These are phyloP conservation scores for Leccinum fallax DNA, from an alignment of 1,284 basidiomycete species.

Conservation along the genomic window DNA sequence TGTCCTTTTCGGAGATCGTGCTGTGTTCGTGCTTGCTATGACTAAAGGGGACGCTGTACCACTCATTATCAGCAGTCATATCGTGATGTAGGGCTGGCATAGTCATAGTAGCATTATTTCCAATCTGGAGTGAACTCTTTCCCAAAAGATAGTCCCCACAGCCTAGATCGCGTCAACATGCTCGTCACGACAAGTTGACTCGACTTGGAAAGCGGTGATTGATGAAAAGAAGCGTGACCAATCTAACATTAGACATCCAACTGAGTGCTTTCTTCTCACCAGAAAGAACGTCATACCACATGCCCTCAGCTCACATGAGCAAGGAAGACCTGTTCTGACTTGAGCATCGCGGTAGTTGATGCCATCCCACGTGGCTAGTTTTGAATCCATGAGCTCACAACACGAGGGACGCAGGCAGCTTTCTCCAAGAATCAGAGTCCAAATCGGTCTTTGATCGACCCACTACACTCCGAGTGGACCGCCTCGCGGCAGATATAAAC, in stretches of 20 bases:
- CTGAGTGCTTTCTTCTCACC: neutral
- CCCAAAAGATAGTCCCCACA: constrained; percentile 12
- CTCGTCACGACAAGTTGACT: constrained; percentile 19
- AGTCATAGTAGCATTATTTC: constrained; percentile 15
- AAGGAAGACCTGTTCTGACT: constrained; percentile 1
- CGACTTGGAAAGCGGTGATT: constrained; percentile 4
- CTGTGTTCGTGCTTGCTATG: constrained; percentile 6
- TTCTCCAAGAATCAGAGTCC: constrained; percentile 15
- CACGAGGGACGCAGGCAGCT: constrained; percentile 13
- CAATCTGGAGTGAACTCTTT: constrained; percentile 9
- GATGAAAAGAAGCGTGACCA: constrained; percentile 15
- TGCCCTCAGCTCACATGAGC: constrained; percentile 17
- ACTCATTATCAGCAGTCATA: constrained; percentile 8
- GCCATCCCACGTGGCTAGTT: constrained; percentile 15
- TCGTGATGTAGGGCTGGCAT: constrained; percentile 18
- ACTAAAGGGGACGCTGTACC: constrained; percentile 1
- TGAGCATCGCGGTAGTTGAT: constrained; percentile 27
- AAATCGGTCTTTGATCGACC: constrained; percentile 1
- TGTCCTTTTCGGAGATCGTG: constrained; percentile 11
- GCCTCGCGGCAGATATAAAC: neutral
- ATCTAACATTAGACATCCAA: constrained; percentile 11
- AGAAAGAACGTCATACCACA: constrained; percentile 12
- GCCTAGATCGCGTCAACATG: constrained; percentile 17
- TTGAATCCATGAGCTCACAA: constrained; percentile 17
- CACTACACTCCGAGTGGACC: neutral